Base-by-base conservation (phyloP, 2,329 filamentous ascomycete genomes). In the Chalaropsis thielavioides region DNA sequence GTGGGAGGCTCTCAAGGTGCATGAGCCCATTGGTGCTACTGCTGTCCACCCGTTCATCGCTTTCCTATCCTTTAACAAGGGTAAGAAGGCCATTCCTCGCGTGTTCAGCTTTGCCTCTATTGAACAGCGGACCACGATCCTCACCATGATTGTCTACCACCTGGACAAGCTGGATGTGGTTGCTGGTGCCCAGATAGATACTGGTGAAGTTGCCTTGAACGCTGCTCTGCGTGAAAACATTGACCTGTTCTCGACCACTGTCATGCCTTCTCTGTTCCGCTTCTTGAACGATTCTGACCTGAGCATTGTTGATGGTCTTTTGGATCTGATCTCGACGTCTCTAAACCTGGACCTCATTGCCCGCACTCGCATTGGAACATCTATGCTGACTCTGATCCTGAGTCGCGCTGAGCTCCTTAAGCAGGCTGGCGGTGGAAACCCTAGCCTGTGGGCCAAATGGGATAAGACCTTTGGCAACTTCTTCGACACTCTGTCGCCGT, bases 61-160 rank as follows among this genome's bases (percentile, higher is more conserved):
- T 59, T 92, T 99, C 74, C 79, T 99, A 59, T 95, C 92, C 3
- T 95, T 94, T 72, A 84, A 87, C 70, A 99, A 99, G 79, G 94
- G 94, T 72, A 97, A 96, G 78, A 96, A 94, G 78, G 90, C 89
- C 1, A 90, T 99, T 67, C 91, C 91, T 61, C 90, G 94, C 64
- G 89, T 97, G 63, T 97, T 97, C 82, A 87, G 91, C 54, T 90
- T 96, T 72, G 89, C 96, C 63, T 88, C 89, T 68, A 88, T 92
- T 68, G 89, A 96, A 72, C 92, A 97, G 75, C 89, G 92, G 61
- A 92, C 94, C 24, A 97, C 92, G 0, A 90, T 97, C 68, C 80
- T 99, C 68, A 99, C 94, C 4, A 92, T 99, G 82, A 92, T 99
- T 69, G 84, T 95, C 67, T 87, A 96, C 62, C 91, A 97, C 71